phyloP scores from a whole-genome alignment of 2,329 filamentous ascomycete genomes.

The Whalleya microplaca region DNA sequence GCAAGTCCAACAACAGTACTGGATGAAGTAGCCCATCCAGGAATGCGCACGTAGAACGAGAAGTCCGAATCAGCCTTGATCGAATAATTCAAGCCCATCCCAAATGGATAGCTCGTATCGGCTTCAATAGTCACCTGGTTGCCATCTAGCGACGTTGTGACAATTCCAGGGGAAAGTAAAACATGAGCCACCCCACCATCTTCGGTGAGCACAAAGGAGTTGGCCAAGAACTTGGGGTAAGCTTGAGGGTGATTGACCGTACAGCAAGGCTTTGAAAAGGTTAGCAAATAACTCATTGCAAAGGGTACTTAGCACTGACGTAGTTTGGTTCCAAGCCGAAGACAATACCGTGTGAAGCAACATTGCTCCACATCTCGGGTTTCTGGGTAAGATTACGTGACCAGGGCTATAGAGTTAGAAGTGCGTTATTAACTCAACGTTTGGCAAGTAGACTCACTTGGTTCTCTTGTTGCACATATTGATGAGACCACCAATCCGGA shows the following conservation, averaged over 20 bases:
- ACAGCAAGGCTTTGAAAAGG: conserved; percentile 49
- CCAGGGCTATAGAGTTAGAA: conserved; percentile 41
- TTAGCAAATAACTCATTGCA: conserved; percentile 2
- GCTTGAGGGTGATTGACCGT: conserved; percentile 62
- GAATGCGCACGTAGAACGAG: conserved; percentile 39
- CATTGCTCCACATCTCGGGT: conserved; percentile 47
- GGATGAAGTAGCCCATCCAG: conserved; percentile 33
- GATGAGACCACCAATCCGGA: conserved; percentile 57
- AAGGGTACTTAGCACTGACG: conserved; percentile 17
- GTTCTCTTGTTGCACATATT: conserved; percentile 59
- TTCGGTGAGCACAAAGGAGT: conserved; percentile 49
- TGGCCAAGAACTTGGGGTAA: conserved; percentile 58
- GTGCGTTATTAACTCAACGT: conserved; percentile 1
- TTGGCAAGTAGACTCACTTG: conserved; percentile 39
- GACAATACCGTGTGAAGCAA: conserved; percentile 47
- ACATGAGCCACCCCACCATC: conserved; percentile 55
- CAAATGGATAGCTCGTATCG: conserved; percentile 51
- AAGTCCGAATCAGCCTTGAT: conserved; percentile 35
- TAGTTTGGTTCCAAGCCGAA: conserved; percentile 58
- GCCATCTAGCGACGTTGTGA: conserved; percentile 43
- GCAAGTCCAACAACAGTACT: conserved; percentile 26
- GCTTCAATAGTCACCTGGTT: conserved; percentile 46
- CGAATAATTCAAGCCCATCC: conserved; percentile 36
- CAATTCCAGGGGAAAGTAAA: conserved; percentile 50
- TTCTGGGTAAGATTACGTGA: conserved; percentile 43